Percentiles rank a stretch among this genome's conserved stretches.
Conservation (phyloP, 805 yeast genomes). For the Candida easanensis region DNA sequence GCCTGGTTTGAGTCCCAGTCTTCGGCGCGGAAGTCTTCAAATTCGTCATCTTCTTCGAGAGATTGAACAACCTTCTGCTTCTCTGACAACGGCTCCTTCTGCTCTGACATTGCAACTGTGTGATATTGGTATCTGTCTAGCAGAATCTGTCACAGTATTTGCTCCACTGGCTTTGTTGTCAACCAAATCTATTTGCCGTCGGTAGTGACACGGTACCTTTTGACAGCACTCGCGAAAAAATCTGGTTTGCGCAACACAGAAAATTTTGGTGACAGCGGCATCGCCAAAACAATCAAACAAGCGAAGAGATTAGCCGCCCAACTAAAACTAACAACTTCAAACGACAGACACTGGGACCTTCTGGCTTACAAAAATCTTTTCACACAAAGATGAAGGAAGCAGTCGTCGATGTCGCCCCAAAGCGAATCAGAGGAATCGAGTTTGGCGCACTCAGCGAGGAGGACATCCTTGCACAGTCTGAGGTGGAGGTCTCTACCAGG, state of each 20-base stretch:
- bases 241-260: slow-evolving; percentile 2
- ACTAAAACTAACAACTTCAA: not conserved
- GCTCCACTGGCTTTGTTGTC: not conserved
- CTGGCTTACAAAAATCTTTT: slow-evolving; percentile 27
- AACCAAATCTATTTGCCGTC: not conserved
- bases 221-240: not conserved
- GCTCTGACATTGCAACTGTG: slow-evolving; percentile 12
- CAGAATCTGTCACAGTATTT: not conserved
- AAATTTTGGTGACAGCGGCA: slow-evolving; percentile 3
- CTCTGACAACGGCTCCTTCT: slow-evolving; percentile 17
- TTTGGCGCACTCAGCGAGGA: slow-evolving; percentile 91
- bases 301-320: not conserved
- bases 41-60: slow-evolving; percentile 93
- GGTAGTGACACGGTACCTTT: not conserved
- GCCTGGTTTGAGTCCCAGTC: slow-evolving; percentile 69
- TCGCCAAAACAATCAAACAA: slow-evolving; percentile 1
- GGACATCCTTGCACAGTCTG: slow-evolving; percentile 90
- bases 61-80: slow-evolving; percentile 48
- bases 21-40: slow-evolving; percentile 94
- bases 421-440: slow-evolving; percentile 84
- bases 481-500: slow-evolving; percentile 88
- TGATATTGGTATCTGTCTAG: too few species aligned
- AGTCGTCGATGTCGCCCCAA: slow-evolving; percentile 75
- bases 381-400: slow-evolving; percentile 34
- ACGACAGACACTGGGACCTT: slow-evolving; percentile 19